A percentile compares a stretch with the other conserved stretches of the same genome.
Conservation (phyloP, 768 basidiomycete species). For the Mycena sanguinolenta region DNA sequence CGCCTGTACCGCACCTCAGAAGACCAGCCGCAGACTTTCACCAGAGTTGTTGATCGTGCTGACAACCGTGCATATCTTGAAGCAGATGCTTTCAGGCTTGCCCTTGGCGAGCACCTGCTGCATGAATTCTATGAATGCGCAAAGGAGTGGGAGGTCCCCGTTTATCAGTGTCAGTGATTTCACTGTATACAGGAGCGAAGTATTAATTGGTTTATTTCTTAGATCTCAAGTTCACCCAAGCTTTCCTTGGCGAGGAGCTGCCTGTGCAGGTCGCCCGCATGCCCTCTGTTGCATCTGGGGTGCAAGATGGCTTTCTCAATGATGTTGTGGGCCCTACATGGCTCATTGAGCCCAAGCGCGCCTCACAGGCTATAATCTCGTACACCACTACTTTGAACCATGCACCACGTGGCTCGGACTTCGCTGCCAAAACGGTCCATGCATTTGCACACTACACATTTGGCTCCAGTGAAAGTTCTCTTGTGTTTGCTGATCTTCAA, state of each 20-base stretch:
- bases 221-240: constrained; percentile 9
- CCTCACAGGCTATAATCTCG: constrained; percentile 8
- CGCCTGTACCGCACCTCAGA: constrained; percentile 5
- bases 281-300: constrained; percentile 6
- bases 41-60: neutral
- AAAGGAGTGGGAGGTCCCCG: neutral
- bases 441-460: constrained; percentile 23
- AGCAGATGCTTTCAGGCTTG: constrained; percentile 5
- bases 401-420: constrained; percentile 3
- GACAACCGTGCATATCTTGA: constrained; percentile 1
- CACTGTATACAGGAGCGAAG: neutral
- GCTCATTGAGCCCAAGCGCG: constrained; percentile 23
- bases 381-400: constrained; percentile 24
- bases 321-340: constrained; percentile 10
- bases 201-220: neutral
- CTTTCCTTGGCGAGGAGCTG: constrained; percentile 2
- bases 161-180: constrained; percentile 9
- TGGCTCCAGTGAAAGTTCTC: neutral
- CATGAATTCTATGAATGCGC: neutral
- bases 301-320: constrained; percentile 5
- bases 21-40: neutral
- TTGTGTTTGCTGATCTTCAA: constrained; percentile 28
- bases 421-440: constrained; percentile 7
- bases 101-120: constrained; percentile 10
- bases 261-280: neutral